Conservation (phyloP, 2,329 filamentous ascomycete species). For the Xylariales sp. region DNA sequence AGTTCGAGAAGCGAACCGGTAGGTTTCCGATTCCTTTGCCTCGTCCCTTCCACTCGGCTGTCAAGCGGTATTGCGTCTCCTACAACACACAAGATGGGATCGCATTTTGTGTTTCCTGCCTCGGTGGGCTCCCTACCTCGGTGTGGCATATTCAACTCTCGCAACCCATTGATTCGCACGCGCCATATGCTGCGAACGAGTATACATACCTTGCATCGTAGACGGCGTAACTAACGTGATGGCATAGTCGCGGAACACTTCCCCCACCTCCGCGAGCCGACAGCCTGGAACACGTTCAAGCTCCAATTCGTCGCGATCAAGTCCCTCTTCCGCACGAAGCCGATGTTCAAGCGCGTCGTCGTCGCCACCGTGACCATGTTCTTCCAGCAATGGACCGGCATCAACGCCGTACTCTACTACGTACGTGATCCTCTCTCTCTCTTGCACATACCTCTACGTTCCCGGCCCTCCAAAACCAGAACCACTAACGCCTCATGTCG, state of each 20-base stretch:
- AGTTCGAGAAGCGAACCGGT: conserved; percentile 78
- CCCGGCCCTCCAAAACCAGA: not conserved
- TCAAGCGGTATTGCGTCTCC: not conserved
- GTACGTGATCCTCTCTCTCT: conserved; percentile 12
- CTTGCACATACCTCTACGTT: too few species aligned
- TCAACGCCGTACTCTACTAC: conserved; percentile 68
- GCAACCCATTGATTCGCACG: not conserved
- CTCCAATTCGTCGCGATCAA: conserved; percentile 75
- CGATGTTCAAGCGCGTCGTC: conserved; percentile 75
- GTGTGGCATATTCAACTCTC: not conserved
- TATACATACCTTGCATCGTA: not conserved
- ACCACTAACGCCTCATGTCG: not conserved
- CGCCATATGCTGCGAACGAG: not conserved
- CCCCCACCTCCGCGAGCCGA: conserved; percentile 71
- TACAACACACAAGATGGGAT: too few species aligned
- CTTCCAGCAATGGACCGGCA: conserved; percentile 65
- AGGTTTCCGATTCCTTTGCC: not conserved
- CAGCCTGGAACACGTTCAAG: conserved; percentile 72
- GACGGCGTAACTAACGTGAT: conserved; percentile 5
- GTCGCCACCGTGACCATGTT: conserved; percentile 73
- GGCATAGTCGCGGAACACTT: conserved; percentile 69
- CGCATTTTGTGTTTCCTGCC: too few species aligned
- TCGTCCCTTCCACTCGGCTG: not conserved
- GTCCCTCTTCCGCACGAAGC: conserved; percentile 71
- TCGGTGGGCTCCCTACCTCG: not conserved